Evolutionary conservation across 129 eudicot genomes (phyloP), one percentile per base, ranked within the genome.

Genomic region (sunflower (Helianthus annuus)): DNA sequence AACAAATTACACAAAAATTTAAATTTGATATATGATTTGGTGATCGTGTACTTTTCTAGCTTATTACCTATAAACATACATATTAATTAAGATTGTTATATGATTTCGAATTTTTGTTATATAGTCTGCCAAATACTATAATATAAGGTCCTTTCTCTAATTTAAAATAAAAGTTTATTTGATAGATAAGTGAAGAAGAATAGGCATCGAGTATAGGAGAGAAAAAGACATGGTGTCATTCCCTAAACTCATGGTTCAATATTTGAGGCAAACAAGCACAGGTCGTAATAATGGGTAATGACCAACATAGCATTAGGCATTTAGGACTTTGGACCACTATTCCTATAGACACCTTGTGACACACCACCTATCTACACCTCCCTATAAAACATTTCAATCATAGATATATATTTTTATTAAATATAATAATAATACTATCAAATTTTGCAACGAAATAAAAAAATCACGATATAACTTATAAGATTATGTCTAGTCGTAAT

Each of bases 231-330:
- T 60, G 44, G 19, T 60, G 66, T 32, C 66, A 60, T 60, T 60
- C 66, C 66, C 66, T 60, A 60, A 59, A 60, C 44, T 60, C 44
- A 60, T 60, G 44, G 66, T 60, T 60, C 66, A 13, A 32, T 60
- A 60, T 60, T 60, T 60, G 66, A 60, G 66, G 66, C n/a, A 60
- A 24, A 60, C 66, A 60, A 60, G 66, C 19, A 42, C n/a, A 60
- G 66, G 45, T 29, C 45, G 13, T 27, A 6, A 60, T 60, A 60
- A 60, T 60, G 66, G 45, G 22, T 60, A 60, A 60, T 60, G 44
- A 60, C 66, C 66, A 60, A 60, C 45, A 34, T 32, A 60, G 66
- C 19, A 60, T 13, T 32, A 32, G 65, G 8, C 66, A 32, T 60
- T 13, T 60, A 34, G 66, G 45, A 60, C 66, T 60, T 60, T 60